These are phyloP conservation scores for Monosporozyma unispora DNA, from an alignment of 805 yeast species.

Conservation along the genomic window DNA sequence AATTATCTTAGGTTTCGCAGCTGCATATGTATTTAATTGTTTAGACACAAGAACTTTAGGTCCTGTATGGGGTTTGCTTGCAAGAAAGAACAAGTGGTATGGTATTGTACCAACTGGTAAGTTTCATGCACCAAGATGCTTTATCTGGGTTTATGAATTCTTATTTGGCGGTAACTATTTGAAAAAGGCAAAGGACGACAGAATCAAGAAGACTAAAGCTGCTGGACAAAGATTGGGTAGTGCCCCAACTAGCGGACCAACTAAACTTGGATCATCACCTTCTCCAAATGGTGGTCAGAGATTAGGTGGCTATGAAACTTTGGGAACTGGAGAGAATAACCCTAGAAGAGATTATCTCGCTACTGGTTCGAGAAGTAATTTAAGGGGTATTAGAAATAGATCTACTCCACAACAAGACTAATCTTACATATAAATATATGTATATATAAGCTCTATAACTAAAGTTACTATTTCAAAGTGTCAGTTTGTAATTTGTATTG, in stretches of 20 bases:
- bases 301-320: constrained; percentile 3
- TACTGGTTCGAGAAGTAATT: constrained; percentile 1
- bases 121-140: constrained; percentile 20
- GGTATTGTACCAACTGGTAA: constrained; percentile 20
- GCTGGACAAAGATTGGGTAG: constrained; percentile 6
- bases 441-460: not conserved
- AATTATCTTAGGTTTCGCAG: constrained; percentile 41
- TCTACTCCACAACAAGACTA: not conserved
- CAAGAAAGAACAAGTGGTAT: constrained; percentile 9
- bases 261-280: not conserved
- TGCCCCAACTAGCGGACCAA: not conserved
- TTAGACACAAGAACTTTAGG: constrained; percentile 49
- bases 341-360: not conserved
- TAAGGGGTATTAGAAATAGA: not conserved
- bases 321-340: not conserved
- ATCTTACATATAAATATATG: not conserved
- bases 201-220: not conserved
- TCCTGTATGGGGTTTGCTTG: constrained; percentile 34
- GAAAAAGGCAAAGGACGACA: not conserved
- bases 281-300: constrained; percentile 2
- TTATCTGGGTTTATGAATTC: constrained; percentile 3
- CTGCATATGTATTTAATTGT: constrained; percentile 55
- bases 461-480: not conserved
- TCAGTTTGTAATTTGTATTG: not conserved
- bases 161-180: constrained; percentile 5